Conservation (phyloP, 2,329 filamentous ascomycete species). For the Pseudocercospora vitis region DNA sequence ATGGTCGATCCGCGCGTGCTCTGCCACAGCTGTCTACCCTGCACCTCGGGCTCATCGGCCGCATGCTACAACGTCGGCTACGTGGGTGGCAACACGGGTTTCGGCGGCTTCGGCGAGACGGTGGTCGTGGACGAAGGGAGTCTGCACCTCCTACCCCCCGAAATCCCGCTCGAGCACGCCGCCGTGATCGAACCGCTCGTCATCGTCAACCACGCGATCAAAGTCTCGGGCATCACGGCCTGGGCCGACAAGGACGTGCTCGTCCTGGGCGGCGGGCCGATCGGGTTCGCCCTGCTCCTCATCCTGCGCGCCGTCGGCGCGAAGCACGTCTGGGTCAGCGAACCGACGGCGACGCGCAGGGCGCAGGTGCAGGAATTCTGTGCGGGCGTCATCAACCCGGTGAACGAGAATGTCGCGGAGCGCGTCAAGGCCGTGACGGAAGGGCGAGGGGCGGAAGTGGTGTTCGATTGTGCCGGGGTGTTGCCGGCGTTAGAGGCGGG, state of each 20-base stretch:
- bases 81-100: constrained; percentile 23
- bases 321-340: constrained; percentile 21
- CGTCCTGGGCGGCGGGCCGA: constrained; percentile 29
- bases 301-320: constrained; percentile 24
- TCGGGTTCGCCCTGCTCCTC: constrained; percentile 27
- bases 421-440: constrained; percentile 19
- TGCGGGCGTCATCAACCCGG: constrained; percentile 24
- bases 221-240: constrained; percentile 16
- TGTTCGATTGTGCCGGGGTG: constrained; percentile 30
- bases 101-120: constrained; percentile 27
- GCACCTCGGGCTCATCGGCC: constrained; percentile 19
- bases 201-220: constrained; percentile 27
- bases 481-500: constrained; percentile 21
- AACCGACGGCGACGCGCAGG: constrained; percentile 24
- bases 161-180: constrained; percentile 23
- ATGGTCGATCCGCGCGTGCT: constrained; percentile 30
- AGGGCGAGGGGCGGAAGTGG: constrained; percentile 24
- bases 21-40: constrained; percentile 24
- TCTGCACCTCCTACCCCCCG: constrained; percentile 22
- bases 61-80: constrained; percentile 26
- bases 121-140: constrained; percentile 18
- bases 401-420: constrained; percentile 22
- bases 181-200: constrained; percentile 29
- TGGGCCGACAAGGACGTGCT: constrained; percentile 23
- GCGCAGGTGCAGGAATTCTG: constrained; percentile 20